Percentiles rank a stretch among this genome's conserved stretches.
Conservation (phyloP, 306 rosid genomes). For the Medicago ruthenica region DNA sequence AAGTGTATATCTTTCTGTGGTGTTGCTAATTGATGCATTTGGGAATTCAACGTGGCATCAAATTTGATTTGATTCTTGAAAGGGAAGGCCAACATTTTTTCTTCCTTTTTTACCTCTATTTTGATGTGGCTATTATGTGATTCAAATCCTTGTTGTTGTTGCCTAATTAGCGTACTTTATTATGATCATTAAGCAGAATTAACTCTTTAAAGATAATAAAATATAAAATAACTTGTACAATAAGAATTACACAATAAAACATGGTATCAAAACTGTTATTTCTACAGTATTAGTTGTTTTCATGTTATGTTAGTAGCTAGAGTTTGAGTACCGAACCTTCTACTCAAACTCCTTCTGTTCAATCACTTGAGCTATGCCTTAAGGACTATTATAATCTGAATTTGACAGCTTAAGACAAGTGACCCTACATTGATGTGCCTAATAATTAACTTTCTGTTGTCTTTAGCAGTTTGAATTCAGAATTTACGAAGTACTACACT, state of each 20-base stretch:
- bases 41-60: conserved; percentile 1
- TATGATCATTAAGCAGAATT: conserved; percentile 1
- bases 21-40: conserved; percentile 25
- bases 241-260: not conserved
- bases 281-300: no score
- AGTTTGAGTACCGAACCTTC: no score
- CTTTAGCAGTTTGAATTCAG: no score
- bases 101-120: not conserved
- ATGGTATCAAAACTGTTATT: no score
- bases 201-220: conserved; percentile 14
- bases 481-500: no score
- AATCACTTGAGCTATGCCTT: no score
- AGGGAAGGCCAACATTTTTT: not conserved
- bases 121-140: conserved; percentile 8
- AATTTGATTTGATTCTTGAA: conserved; percentile 18
- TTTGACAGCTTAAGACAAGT: no score
- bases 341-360: no score
- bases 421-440: no score
- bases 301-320: no score
- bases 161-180: conserved; percentile 26
- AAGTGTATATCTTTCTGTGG: not conserved
- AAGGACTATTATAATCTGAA: no score
- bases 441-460: no score
- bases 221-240: not conserved
- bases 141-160: conserved; percentile 18